Base-by-base conservation (phyloP, 2,329 filamentous ascomycete species). In the Didymella keratinophila region DNA sequence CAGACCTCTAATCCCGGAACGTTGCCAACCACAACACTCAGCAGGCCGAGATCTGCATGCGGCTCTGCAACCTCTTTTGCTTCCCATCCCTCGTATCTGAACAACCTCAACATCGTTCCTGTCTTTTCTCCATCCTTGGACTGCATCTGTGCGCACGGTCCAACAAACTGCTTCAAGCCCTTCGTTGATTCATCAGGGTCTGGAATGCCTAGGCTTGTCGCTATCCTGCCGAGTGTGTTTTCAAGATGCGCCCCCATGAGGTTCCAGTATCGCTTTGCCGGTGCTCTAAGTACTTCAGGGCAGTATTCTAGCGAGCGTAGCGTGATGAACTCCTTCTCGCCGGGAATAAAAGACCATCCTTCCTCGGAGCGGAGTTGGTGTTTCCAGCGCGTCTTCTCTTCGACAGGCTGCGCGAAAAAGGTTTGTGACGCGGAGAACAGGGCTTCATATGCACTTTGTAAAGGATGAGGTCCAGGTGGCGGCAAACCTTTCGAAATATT, bases 271-370 rank as follows among this genome's bases (percentile, higher is more conserved):
- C 48, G 51, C 57, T 71, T 67, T 7, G 73, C 74, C 0, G 75
- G 66, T 1, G 10, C 66, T 16, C 67, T 64, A 4, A 77, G 61
- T 11, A 75, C 55, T 10, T 74, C 70, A 10, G 75, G 74, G 21
- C 72, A 76, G 27, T 71, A 70, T 1, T 62, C 62, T 1, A 75
- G 52, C 1, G 70, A 74, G 4, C 75, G 66, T 2, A 78, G 49
- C 0, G 75, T 77, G 58, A 78, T 75, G 61, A 78, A 77, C 56
- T 78, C 75, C 52, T 78, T 78, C 52, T 78, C 75, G 8, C 75
- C 74, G 0, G 64, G 65, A 18, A 78, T 73, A 20, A 65, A 66
- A 21, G 64, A 67, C 71, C 73, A 78, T 32, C 75, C 75, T 64
- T 77, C 75, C 64, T 78, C 75, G 39, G 66, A 65, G 18, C 69